Conservation (phyloP, 495 filamentous ascomycete species). For the Aspergillus taichungensis region DNA sequence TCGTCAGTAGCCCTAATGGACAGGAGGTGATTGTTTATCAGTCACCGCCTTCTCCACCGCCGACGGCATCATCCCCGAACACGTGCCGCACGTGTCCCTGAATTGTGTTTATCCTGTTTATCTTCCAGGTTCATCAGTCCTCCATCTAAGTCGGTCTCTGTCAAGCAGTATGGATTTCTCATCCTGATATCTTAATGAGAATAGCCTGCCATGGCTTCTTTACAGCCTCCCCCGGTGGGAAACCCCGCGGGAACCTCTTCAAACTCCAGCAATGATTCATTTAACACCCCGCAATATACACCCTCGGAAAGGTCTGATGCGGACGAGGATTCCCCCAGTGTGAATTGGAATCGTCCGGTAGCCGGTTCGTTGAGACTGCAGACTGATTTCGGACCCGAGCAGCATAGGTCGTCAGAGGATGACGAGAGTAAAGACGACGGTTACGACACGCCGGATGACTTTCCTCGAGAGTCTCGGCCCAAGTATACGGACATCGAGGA, state of each 20-base stretch:
- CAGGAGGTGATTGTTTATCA: no score
- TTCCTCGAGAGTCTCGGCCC: not conserved
- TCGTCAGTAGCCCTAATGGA: no score
- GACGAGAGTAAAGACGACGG: conserved; percentile 12
- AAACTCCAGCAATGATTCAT: conserved; percentile 18
- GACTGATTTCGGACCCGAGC: conserved; percentile 25
- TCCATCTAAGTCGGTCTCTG: not conserved
- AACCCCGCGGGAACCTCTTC: conserved; percentile 15
- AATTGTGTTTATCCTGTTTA: no score
- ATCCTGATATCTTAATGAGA: not conserved
- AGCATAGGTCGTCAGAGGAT: conserved; percentile 4
- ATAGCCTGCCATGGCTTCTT: conserved; percentile 15
- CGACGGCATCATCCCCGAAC: no score
- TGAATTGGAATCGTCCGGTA: conserved; percentile 8
- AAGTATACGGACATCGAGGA: conserved; percentile 71
- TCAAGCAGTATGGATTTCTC: conserved; percentile 1
- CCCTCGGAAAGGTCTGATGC: conserved; percentile 29
- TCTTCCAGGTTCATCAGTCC: no score
- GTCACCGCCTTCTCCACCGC: no score
- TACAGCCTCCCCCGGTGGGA: conserved; percentile 14
- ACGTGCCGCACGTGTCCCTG: no score
- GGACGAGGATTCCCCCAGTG: conserved; percentile 12
- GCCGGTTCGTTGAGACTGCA: conserved; percentile 22
- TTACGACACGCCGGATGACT: conserved; percentile 26
- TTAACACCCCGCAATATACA: conserved; percentile 25